Evolutionary conservation across 2,329 filamentous ascomycete genomes (phyloP), one percentile per base, ranked within the genome.

Genomic region (Colletotrichum eremochloae): DNA sequence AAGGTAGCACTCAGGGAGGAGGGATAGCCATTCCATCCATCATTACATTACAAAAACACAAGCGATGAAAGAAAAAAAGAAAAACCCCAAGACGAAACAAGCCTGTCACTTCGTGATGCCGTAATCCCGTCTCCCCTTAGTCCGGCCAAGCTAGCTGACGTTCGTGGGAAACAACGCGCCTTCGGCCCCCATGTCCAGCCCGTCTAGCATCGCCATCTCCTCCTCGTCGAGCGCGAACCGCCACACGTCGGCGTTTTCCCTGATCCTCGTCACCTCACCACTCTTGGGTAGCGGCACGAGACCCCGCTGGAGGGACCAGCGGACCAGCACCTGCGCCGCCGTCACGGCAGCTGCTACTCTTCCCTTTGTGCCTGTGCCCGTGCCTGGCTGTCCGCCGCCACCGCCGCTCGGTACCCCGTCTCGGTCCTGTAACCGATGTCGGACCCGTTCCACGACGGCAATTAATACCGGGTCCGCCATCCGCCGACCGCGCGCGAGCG

Each of bases 241-340:
- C 79, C 87, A 93, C 0, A 93, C 84, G 67, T 90, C 82, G 0
- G 86, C 85, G 76, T 93, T 93, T 69, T 86, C 83, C 63, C 81
- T 83, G 74, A 93, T 93, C 14, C 90, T 84, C 12, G 85, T 86
- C 0, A 85, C 83, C 2, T 84, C 87, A 65, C 89, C 88, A 71
- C 90, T 92, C 84, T 93, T 93, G 29, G 91, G 90, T 68, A 93
- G 80, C 24, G 91, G 90, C 20, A 91, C 86, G 88, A 90, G 93
- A 12, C 84, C 86, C 82, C 93, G 94, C 78, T 94, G 91, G 77
- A 94, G 80, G 72, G 88, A 88, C 78, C 92, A 95, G 72, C 92
- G 86, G 24, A 95, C 84, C 74, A 95, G 81, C 6, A 94, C 82
- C 81, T 94, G 92, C 38, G 89, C 88, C 1, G 90, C 86, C 11